These are phyloP conservation scores for Chaetomiaceae sp. DNA, from an alignment of 2,329 filamentous ascomycete genomes.

Conservation along the genomic window DNA sequence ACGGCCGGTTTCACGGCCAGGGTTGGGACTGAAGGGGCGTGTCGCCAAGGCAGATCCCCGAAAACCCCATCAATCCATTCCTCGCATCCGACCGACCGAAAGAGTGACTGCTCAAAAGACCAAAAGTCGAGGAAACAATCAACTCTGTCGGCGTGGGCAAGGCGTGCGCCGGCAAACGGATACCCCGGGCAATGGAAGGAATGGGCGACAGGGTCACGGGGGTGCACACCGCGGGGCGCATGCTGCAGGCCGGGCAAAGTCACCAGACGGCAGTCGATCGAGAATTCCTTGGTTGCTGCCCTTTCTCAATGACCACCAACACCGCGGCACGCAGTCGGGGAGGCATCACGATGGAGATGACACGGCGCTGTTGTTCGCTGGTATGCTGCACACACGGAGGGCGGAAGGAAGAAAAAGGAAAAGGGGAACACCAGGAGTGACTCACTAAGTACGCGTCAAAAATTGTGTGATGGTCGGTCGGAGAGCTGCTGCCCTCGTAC, in stretches of 20 bases:
- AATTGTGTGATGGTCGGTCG: neutral
- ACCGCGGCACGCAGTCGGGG: constrained; percentile 8
- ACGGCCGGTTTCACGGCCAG: constrained; percentile 21
- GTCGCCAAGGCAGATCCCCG: constrained; percentile 8
- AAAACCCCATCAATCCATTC: constrained; percentile 7
- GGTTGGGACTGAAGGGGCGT: constrained; percentile 11
- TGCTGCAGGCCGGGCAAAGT: constrained; percentile 14
- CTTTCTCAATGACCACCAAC: constrained; percentile 10
- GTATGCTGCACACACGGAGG: neutral
- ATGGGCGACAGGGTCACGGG: constrained; percentile 18
- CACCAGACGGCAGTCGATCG: constrained; percentile 17
- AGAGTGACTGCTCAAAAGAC: constrained; percentile 1
- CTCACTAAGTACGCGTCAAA: constrained; percentile 9
- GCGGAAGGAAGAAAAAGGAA: neutral
- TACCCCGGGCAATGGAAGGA: constrained; percentile 5
- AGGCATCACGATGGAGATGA: neutral
- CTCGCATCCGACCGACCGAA: neutral
- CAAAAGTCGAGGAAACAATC: neutral
- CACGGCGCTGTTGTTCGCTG: constrained; percentile 1
- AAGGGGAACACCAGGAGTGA: constrained; percentile 11
- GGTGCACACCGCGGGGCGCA: constrained; percentile 5
- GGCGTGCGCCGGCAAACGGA: constrained; percentile 1
- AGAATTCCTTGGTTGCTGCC: constrained; percentile 13
- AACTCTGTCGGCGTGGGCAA: constrained; percentile 5
- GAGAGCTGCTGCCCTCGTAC: constrained; percentile 1